Evolutionary conservation across 2,329 filamentous ascomycete species (phyloP), one percentile per base, ranked within the genome.

Genomic region (Beauveria pseudobassiana): DNA sequence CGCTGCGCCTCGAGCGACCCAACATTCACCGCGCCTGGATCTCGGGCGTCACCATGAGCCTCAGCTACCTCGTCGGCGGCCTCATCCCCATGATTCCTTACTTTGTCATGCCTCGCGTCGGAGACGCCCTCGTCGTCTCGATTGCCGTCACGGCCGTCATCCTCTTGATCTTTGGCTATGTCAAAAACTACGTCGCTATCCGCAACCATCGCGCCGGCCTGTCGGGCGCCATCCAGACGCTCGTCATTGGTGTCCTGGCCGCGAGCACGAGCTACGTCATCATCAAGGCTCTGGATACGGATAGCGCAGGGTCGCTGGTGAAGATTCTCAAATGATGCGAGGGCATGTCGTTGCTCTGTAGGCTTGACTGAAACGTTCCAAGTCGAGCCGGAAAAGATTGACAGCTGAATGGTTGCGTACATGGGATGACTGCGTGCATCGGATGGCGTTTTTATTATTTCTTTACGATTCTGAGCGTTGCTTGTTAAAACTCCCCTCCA

Each of bases 31-130:
- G 76, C 64, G 72, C 83, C 67, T 70, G 80, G 72, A 72, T 84
- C 50, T 87, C 83, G 0, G 88, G 86, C 2, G 65, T 86, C 28
- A 89, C 85, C 9, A 87, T 91, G 67, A 85, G 87, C 0, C 68
- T 85, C 18, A 86, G 86, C 42, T 91, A 91, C 71, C 86, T 90
- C 58, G 72, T 90, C 24, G 88, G 88, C 22, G 88, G 88, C 0
- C 77, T 90, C 59, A 81, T 90, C n/a, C 87, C 88, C 16, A 79
- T 90, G 67, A 73, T 88, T 48, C 88, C 88, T 0, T 91, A 91
- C 74, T 86, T 90, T 65, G 77, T 87, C 65, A 76, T 82, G 70
- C 63, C 66, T 16, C 70, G 71, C 24, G 75, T 82, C 8, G 70
- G 71, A 26, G 68, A 76, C n/a, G 81, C 80, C 0, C 74, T 92